Evolutionary conservation across 2,329 filamentous ascomycete species (phyloP), one percentile per base, ranked within the genome.

Genomic region (Macrophomina phaseolina): DNA sequence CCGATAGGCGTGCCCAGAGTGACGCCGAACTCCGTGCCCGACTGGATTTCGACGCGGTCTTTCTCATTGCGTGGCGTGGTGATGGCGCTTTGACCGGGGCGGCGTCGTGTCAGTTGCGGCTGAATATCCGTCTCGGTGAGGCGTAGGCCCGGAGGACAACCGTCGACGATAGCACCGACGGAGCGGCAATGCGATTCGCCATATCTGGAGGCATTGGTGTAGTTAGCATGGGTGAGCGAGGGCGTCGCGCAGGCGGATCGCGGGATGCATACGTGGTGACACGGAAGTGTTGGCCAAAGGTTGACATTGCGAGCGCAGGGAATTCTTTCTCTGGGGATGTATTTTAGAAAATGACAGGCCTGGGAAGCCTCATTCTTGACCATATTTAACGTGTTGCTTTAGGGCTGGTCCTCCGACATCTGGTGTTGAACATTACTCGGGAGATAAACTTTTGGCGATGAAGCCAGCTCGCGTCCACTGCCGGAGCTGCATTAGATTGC

Each of bases 1-100:
- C 87, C 91, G 76, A 98, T 97, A 1, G 94, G 94, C 3, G 94
- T 97, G 63, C 95, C 94, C 62, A 97, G 84, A 4, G 94, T 97
- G 72, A 94, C 83, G 53, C 95, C 94, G 74, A 91, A 91, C 80
- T 98, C 95, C 55, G 91, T 94, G 58, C 94, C 94, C 2, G 93
- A 97, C 81, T 97, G 92, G 73, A 98, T 97, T 74, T 93, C 88
- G 30, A 98, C 94, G 62, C 85, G 85, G 79, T 98, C 95, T 79
- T 94, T 94, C 81, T 98, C 94, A 79, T 97, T 89, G 72, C 95
- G 89, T n/a, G 94, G 94, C 1, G 95, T 98, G 2, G 93, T 97
- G 74, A 98, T 91, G 69, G 89, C 88, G 72, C 89, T 92, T 81
- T 99, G 94, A 52, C 94, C 94, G 5, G 94, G 94, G 68, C 94